Conservation (phyloP, 1,139 yeast species). For the Pichia cactophila region DNA sequence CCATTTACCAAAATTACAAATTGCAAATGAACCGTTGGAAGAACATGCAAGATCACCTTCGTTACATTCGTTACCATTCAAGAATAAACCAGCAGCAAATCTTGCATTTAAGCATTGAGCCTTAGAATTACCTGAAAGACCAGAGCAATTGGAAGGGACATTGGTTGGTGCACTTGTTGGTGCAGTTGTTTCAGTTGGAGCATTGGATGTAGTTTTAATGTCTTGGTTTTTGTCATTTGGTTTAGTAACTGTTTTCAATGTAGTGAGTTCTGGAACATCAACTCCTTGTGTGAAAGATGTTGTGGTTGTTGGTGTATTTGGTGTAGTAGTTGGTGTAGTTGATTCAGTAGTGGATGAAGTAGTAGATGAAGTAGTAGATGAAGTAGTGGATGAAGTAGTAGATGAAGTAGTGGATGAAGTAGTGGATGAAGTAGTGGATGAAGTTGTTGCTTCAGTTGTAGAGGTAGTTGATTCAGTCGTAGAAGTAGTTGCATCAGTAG, state of each 20-base stretch:
- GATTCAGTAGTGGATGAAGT: slow-evolving; percentile 18
- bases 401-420: slow-evolving; percentile 4
- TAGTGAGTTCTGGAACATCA: not conserved
- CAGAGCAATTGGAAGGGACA: slow-evolving; percentile 25
- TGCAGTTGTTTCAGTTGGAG: slow-evolving; percentile 6
- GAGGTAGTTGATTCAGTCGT: slow-evolving; percentile 5
- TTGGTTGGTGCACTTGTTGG: slow-evolving; percentile 9
- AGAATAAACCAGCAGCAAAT: slow-evolving; percentile 28
- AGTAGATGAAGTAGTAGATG: slow-evolving; percentile 3
- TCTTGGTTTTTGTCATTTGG: slow-evolving; percentile 4
- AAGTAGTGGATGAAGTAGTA: not conserved
- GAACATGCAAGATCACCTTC: slow-evolving; percentile 46
- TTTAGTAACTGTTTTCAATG: not conserved
- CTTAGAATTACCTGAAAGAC: slow-evolving; percentile 30
- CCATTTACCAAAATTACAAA: slow-evolving; percentile 52
- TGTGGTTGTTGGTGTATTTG: not conserved
- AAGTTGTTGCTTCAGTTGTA: slow-evolving; percentile 3
- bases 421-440: slow-evolving; percentile 1
- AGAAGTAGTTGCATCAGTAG: slow-evolving; percentile 16
- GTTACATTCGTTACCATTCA: slow-evolving; percentile 34
- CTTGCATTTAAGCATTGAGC: slow-evolving; percentile 36
- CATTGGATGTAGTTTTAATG: slow-evolving; percentile 2
- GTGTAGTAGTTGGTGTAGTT: slow-evolving; percentile 8
- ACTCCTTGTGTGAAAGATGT: not conserved
- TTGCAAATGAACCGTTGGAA: slow-evolving; percentile 40